Evolutionary conservation across 805 yeast species (phyloP).

Genomic region (Huiozyma naganishii): DNA sequence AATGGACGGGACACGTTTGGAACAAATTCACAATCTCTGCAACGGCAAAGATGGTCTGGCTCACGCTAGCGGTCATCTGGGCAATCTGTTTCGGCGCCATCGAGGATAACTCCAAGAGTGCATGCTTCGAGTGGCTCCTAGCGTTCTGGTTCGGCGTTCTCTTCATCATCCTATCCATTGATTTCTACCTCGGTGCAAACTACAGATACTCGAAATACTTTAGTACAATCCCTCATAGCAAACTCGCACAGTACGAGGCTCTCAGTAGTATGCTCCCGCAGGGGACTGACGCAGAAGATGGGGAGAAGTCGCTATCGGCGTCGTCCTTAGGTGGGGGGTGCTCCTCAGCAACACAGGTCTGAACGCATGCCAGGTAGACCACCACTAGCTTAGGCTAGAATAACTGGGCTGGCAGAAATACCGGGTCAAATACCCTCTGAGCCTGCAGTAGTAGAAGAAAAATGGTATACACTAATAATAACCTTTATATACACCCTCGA

Average conservation of each 20-base stretch:
- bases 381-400: too few relatives aligned
- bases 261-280: conserved; percentile 6
- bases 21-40: conserved; percentile 41
- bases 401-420: too few relatives aligned
- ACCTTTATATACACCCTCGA: too few relatives aligned
- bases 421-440: too few relatives aligned
- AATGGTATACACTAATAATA: too few relatives aligned
- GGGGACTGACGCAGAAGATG: not conserved
- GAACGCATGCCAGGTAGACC: too few relatives aligned
- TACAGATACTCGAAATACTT: conserved; percentile 21
- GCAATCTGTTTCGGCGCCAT: conserved; percentile 58
- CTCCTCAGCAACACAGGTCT: not conserved
- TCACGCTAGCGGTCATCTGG: conserved; percentile 49
- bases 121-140: conserved; percentile 74
- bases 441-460: too few relatives aligned
- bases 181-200: conserved; percentile 55
- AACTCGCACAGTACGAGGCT: conserved; percentile 18
- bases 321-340: not conserved
- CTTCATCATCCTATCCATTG: conserved; percentile 52
- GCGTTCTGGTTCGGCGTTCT: conserved; percentile 78
- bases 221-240: conserved; percentile 16
- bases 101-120: conserved; percentile 38
- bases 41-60: conserved; percentile 52
- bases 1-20: conserved; percentile 29
- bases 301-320: not conserved